phyloP scores from a whole-genome alignment of 2,329 filamentous ascomycete genomes.

The Neobulgaria alba region DNA sequence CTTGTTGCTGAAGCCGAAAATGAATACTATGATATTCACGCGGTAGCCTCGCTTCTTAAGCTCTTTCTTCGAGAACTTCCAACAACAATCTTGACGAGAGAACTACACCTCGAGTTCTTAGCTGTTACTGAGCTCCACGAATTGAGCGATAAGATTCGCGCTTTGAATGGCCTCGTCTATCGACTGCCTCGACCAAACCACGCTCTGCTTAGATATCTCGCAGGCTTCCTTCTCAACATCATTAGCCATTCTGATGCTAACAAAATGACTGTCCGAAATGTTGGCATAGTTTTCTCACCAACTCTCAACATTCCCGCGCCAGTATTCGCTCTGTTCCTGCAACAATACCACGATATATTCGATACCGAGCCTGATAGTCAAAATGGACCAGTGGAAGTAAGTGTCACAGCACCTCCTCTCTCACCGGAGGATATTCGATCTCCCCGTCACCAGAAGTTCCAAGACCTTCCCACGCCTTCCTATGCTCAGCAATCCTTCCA shows the following conservation, averaged over 20 bases:
- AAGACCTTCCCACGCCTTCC: slow-evolving; percentile 54
- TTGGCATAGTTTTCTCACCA: slow-evolving; percentile 96
- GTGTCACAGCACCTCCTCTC: slow-evolving; percentile 32
- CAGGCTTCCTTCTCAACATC: slow-evolving; percentile 83
- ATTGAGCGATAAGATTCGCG: slow-evolving; percentile 65
- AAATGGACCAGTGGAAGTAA: slow-evolving; percentile 42
- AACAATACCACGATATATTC: slow-evolving; percentile 84
- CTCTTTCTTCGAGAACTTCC: slow-evolving; percentile 89
- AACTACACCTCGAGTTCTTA: slow-evolving; percentile 83
- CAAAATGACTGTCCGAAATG: slow-evolving; percentile 97
- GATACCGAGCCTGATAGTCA: slow-evolving; percentile 59
- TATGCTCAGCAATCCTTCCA: slow-evolving; percentile 49
- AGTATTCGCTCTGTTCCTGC: slow-evolving; percentile 87
- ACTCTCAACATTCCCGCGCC: slow-evolving; percentile 94
- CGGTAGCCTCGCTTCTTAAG: slow-evolving; percentile 88
- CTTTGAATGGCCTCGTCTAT: slow-evolving; percentile 70
- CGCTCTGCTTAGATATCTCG: slow-evolving; percentile 73
- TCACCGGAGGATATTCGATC: slow-evolving; percentile 52
- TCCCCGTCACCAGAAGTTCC: slow-evolving; percentile 57
- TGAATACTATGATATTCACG: slow-evolving; percentile 90
- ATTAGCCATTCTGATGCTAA: slow-evolving; percentile 85
- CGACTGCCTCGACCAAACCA: slow-evolving; percentile 73
- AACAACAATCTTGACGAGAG: slow-evolving; percentile 80
- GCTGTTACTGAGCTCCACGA: slow-evolving; percentile 72
- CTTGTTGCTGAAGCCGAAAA: slow-evolving; percentile 71